Evolutionary conservation across 1,284 basidiomycete genomes (phyloP), one percentile per base, ranked within the genome.

Genomic region (Agaricales sp.): DNA sequence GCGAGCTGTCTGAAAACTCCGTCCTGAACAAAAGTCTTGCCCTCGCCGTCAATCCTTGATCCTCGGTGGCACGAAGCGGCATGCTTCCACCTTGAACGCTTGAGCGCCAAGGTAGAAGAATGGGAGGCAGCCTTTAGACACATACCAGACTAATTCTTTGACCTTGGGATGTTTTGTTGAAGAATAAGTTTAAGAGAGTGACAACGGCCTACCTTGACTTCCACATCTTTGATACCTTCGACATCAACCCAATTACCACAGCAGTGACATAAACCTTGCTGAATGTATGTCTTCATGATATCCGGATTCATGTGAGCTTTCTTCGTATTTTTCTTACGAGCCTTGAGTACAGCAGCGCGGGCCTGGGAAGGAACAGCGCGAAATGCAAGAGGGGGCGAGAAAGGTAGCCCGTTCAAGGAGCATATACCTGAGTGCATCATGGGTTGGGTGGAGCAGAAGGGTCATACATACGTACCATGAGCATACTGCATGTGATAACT

Each of bases 401-500:
- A 87, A 1, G 88, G 87, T 1, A 67, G 71, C 0, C 74, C 77
- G 1, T 78, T 74, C 11, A 66, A 60, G 2, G 81, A 73, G 1
- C 79, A 84, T 25, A 84, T 78, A 4, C 83, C 82, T 81, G 49
- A 19, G 45, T 14, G 41, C 8, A 6, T 20, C 22, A 44, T 37
- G n/a, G 16, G 48, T 26, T 12, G 39, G 37, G 23, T 45, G 22
- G 35, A 47, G 16, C 25, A 37, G 50, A 16, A 43, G 24, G 3
- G 25, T 13, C 2, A 37, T 30, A 35, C 16, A 18, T 30, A 57
- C 63, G n/a, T 61, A 83, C 85, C 87, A 57, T 89, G 86, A 1
- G 72, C 69, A 54, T 86, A 87, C 58, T 86, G 82, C 80, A 89
- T 77, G 58, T 89, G 86, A 58, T 89, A 88, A 60, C 82, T 84